These are phyloP conservation scores for Megacollybia platyphylla DNA, from an alignment of 1,284 basidiomycete species.

Conservation along the genomic window DNA sequence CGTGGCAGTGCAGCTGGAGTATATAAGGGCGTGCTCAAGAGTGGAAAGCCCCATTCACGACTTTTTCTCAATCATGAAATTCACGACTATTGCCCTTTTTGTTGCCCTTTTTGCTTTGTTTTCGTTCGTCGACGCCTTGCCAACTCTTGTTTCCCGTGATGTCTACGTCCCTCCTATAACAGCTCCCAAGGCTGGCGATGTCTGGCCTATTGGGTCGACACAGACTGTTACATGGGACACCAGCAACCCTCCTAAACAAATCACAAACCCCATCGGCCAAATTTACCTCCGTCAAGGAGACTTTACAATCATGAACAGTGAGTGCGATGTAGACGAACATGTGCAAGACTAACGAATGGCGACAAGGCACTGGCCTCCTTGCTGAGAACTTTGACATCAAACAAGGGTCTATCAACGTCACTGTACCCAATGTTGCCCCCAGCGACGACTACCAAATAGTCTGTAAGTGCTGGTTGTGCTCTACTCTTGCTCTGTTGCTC, in stretches of 20 bases:
- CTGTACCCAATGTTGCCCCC: constrained; percentile 20
- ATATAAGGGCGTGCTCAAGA: no score
- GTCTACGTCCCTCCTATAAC: constrained; percentile 32
- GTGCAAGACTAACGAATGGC: constrained; percentile 5
- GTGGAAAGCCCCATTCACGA: not conserved
- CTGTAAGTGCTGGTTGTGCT: constrained; percentile 17
- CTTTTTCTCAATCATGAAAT: not conserved
- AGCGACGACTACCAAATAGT: constrained; percentile 23
- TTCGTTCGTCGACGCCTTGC: not conserved
- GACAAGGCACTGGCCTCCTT: constrained; percentile 14
- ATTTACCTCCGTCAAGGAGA: constrained; percentile 25
- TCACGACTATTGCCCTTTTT: not conserved
- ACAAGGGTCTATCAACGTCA: constrained; percentile 21
- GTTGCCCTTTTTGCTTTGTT: not conserved
- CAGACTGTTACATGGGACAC: constrained; percentile 34
- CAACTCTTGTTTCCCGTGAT: constrained; percentile 17
- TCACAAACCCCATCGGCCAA: constrained; percentile 30
- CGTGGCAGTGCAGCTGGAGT: no score
- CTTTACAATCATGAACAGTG: constrained; percentile 16
- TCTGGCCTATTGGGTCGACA: constrained; percentile 27
- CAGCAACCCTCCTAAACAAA: constrained; percentile 20
- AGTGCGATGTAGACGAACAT: constrained; percentile 4
- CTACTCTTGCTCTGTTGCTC: not conserved
- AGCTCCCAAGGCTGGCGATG: constrained; percentile 20
- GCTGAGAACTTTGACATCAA: constrained; percentile 26